phyloP scores from a whole-genome alignment of 345 rosid species.

The Diplotaxis tenuifolia region DNA sequence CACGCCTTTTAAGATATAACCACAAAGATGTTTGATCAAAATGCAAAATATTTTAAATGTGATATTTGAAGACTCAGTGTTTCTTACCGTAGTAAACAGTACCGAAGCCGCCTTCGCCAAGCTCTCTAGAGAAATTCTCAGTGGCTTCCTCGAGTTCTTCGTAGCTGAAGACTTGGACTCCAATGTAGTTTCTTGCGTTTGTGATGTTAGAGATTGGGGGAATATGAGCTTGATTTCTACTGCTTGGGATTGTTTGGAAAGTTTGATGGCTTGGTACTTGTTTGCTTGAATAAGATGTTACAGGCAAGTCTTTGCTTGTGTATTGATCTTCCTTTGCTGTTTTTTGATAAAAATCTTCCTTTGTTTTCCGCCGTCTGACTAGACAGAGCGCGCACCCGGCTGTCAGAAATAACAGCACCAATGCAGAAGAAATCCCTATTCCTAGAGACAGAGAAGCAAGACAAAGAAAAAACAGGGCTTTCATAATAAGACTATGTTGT shows the following conservation, averaged over 20 bases:
- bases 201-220: conserved; percentile 44
- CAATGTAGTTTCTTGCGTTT: conserved; percentile 58
- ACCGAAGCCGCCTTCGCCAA: conserved; percentile 94
- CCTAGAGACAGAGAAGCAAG: conserved; percentile 35
- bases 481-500: not conserved
- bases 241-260: conserved; percentile 43
- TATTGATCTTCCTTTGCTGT: conserved; percentile 34
- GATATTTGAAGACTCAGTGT: not conserved
- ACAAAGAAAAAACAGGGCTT: not conserved
- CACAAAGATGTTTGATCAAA: not conserved
- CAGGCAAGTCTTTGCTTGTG: conserved; percentile 39
- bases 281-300: conserved; percentile 47
- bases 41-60: not conserved
- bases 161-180: conserved; percentile 68
- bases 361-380: conserved; percentile 34
- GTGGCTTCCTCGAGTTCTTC: conserved; percentile 84
- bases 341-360: too few species aligned
- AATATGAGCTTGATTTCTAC: conserved; percentile 44
- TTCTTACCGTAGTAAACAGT: conserved; percentile 74
- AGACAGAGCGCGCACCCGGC: conserved; percentile 22
- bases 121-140: conserved; percentile 64
- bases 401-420: not conserved
- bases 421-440: conserved; percentile 35
- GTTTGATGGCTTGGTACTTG: conserved; percentile 40
- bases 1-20: conserved; percentile 39